phyloP scores from a whole-genome alignment of 345 rosid species.

The Aurinia saxatilis region DNA sequence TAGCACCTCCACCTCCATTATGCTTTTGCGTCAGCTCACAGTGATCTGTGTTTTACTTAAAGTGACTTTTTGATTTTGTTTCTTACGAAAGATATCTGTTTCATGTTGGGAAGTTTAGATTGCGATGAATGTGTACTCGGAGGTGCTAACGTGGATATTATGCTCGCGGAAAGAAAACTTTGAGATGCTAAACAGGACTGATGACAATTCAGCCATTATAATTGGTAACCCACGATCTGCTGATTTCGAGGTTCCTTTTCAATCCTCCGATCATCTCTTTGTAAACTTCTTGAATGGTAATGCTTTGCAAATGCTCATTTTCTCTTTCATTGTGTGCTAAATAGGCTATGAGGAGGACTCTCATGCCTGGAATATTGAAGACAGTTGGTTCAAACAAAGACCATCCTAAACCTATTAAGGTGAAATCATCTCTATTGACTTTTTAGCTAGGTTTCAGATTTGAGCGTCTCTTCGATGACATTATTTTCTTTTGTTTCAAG shows the following conservation, averaged over 20 bases:
- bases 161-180: conserved; percentile 68
- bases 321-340: not conserved
- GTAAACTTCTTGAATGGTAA: not conserved
- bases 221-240: conserved; percentile 80
- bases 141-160: conserved; percentile 76
- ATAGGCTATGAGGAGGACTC: conserved; percentile 73
- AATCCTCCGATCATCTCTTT: not conserved
- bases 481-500: conserved; percentile 28
- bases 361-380: conserved; percentile 90
- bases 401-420: conserved; percentile 94
- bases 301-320: not conserved
- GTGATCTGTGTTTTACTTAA: not conserved
- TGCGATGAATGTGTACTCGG: conserved; percentile 70
- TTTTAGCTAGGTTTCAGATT: not conserved
- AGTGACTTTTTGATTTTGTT: not conserved
- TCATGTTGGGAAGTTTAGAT: conserved; percentile 36
- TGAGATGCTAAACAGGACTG: conserved; percentile 55
- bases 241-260: conserved; percentile 78
- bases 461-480: not conserved
- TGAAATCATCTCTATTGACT: conserved; percentile 5
- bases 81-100: not conserved
- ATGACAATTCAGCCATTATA: conserved; percentile 54
- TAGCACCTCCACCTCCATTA: not conserved
- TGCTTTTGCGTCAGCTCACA: not conserved
- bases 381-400: conserved; percentile 80